Base-by-base conservation (phyloP, 2,329 filamentous ascomycete species). In the Ascochyta fabae region DNA sequence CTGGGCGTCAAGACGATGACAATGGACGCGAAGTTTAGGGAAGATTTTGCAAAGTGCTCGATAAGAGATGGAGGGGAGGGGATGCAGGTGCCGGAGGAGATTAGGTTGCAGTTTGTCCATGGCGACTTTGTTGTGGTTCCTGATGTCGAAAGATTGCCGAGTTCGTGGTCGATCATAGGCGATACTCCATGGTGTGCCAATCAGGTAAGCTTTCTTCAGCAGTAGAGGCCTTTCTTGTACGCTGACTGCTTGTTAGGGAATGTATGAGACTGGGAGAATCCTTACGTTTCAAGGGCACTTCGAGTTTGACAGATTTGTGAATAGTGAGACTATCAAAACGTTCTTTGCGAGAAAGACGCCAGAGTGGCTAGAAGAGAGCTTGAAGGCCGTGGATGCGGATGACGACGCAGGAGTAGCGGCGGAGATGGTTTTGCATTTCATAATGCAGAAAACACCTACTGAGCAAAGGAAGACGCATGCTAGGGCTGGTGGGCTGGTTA, bases 231-330 rank as follows among this genome's bases (percentile, higher is more conserved):
- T 65, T 4, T 54, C 23, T 67, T 68, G 74, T 80, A 76, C 53
- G 59, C 56, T 0, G 59, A 76, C 4, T 39, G 19, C 36, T 39
- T 22, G 9, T 5, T 13, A 39, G 52, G 79, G 78, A 0, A 49
- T 79, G 5, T 78, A 76, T 53, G 59, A 77, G 52, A 62, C 71
- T 1, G 72, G 74, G 0, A 65, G 76, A 0, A 64, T 80, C 0
- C 62, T 81, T 16, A 80, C 77, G 0, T 74, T 73, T 24, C 77
- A 80, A 42, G 78, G 78, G 0, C 77, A 80, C 56, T 78, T 77
- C 22, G 78, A 80, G 51, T 81, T 80, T 61, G 75, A 80, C 56
- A 52, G 65, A 0, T 78, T 77, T 48, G 65, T 79, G 9, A 79
- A 77, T 46, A 61, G 67, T 0, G 75, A 79, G 64, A 74, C 68